Evolutionary conservation across 306 rosid genomes (phyloP).

Genomic region (Mimosa bimucronata): DNA sequence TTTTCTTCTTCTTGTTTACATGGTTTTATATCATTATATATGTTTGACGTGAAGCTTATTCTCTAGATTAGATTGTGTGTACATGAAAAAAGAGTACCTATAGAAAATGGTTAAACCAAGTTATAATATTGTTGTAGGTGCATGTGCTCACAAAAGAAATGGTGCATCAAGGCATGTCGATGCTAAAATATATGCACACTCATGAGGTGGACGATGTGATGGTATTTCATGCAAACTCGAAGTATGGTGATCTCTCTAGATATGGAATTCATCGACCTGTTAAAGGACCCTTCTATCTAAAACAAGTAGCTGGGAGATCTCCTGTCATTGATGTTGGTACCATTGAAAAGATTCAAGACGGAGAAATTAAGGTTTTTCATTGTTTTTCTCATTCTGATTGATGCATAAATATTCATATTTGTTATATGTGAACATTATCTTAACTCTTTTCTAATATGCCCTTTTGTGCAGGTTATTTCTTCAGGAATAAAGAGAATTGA

Average conservation of each 20-base stretch:
- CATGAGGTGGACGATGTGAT: slow-evolving; percentile 37
- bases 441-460: too few species aligned
- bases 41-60: too few species aligned
- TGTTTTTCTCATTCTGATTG: too few species aligned
- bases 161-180: slow-evolving; percentile 43
- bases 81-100: too few species aligned
- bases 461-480: slow-evolving; percentile 48
- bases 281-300: slow-evolving; percentile 52
- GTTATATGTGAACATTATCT: too few species aligned
- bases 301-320: slow-evolving; percentile 42
- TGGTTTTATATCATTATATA: too few species aligned
- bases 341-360: slow-evolving; percentile 40
- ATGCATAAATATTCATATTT: too few species aligned
- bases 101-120: too few species aligned
- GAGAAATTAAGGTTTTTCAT: slow-evolving; percentile 47
- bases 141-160: slow-evolving; percentile 54
- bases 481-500: slow-evolving; percentile 42
- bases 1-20: too few species aligned
- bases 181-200: slow-evolving; percentile 34
- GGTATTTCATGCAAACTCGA: neutral
- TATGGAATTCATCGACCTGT: slow-evolving; percentile 45
- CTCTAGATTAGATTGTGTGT: too few species aligned
- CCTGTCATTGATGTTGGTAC: slow-evolving; percentile 62
- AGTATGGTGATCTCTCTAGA: slow-evolving; percentile 48
- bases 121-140: too few species aligned